These are phyloP conservation scores for Penicillium brasilianum DNA, from an alignment of 2,329 filamentous ascomycete genomes.

Conservation along the genomic window DNA sequence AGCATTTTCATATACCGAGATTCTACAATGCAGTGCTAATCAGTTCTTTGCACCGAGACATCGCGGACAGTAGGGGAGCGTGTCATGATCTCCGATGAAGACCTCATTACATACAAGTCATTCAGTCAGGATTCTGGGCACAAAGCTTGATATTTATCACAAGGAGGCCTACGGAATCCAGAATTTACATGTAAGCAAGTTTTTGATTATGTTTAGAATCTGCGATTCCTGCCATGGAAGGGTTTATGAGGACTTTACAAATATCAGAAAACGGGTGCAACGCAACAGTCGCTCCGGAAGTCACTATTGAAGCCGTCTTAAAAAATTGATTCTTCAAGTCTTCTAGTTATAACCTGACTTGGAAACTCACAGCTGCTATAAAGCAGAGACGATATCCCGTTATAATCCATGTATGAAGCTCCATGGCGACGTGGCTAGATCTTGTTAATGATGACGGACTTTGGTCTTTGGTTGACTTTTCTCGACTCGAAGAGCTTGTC, in stretches of 20 bases:
- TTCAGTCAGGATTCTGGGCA: too few species aligned
- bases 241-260: too few species aligned
- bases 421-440: conserved; percentile 12
- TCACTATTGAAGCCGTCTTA: background rate
- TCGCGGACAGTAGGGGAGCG: too few species aligned
- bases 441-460: background rate
- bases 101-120: too few species aligned
- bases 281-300: background rate
- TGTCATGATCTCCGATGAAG: too few species aligned
- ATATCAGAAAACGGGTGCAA: too few species aligned
- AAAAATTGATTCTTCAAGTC: background rate
- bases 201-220: too few species aligned
- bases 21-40: background rate
- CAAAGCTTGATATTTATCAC: too few species aligned
- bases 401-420: background rate
- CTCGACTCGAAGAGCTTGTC: conserved; percentile 6
- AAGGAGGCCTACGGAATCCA: too few species aligned
- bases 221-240: too few species aligned
- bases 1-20: conserved; percentile 2
- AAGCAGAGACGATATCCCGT: background rate
- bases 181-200: too few species aligned
- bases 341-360: background rate
- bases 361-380: background rate
- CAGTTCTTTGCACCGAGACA: too few species aligned
- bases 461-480: conserved; percentile 7